Evolutionary conservation across 2,329 filamentous ascomycete species (phyloP).

Genomic region (Emericellopsis cladophorae): DNA sequence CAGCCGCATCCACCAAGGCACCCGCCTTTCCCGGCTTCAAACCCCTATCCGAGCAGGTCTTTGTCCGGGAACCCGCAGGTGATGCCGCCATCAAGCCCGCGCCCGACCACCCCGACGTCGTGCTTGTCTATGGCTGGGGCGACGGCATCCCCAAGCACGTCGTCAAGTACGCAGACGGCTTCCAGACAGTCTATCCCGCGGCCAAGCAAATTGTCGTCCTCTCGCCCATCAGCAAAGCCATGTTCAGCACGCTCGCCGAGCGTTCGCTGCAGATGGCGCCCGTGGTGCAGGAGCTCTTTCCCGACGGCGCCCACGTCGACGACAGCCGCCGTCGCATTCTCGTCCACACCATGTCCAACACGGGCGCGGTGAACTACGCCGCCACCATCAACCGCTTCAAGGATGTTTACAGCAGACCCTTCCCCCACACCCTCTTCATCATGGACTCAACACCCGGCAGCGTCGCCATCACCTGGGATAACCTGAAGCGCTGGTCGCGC

Average conservation of each 20-base stretch:
- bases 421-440: slow-evolving; percentile 35
- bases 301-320: slow-evolving; percentile 6
- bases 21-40: slow-evolving; percentile 29
- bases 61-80: slow-evolving; percentile 23
- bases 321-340: slow-evolving; percentile 20
- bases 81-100: slow-evolving; percentile 1
- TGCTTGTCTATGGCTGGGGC: slow-evolving; percentile 46
- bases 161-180: slow-evolving; percentile 41
- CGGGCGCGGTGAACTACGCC: slow-evolving; percentile 39
- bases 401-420: slow-evolving; percentile 17
- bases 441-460: slow-evolving; percentile 42
- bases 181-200: slow-evolving; percentile 33
- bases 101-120: slow-evolving; percentile 24
- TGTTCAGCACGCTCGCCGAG: slow-evolving; percentile 27
- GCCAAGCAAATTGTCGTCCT: slow-evolving; percentile 38
- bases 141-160: slow-evolving; percentile 41
- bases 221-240: slow-evolving; percentile 32
- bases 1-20: slow-evolving; percentile 5
- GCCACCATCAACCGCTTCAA: slow-evolving; percentile 34
- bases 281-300: slow-evolving; percentile 25
- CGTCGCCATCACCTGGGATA: slow-evolving; percentile 23
- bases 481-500: slow-evolving; percentile 35
- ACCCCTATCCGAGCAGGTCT: slow-evolving; percentile 32
- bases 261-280: slow-evolving; percentile 32
- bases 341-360: slow-evolving; percentile 45